Base-by-base conservation (phyloP, 495 filamentous ascomycete genomes). In the Aspergillus biplanus region DNA sequence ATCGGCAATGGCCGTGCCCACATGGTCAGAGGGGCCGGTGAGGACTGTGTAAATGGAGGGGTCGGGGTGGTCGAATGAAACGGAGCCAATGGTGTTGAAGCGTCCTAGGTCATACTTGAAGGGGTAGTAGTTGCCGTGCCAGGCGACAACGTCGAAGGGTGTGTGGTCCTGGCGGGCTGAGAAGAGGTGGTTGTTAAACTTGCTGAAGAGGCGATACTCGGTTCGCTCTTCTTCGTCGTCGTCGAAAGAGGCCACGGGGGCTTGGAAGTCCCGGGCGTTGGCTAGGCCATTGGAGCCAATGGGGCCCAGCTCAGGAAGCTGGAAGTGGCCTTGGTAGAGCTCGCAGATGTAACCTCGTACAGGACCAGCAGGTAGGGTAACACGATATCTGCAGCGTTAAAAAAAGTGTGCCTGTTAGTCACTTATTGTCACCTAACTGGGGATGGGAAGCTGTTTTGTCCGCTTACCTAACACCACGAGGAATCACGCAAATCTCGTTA, bases 231-330 rank as follows among this genome's bases (percentile, higher is more conserved):
- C 74, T 18, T 78, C 75, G 71, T 93, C 21, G 21, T 27, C 21
- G 21, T 27, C 21, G 2, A 27, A 97, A 52, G 78, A 71, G 13
- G 93, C 93, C 8, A 92, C 79, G 8, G 93, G 93, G 4, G 86
- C 86, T 75, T 96, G 91, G 78, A 97, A 97, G 71, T 97, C 93
- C 13, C 93, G 87, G 1, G 87, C 84, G 69, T 97, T 97, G 65
- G 93, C 93, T 5, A 97, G 87, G 47, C 92, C 83, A 69, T 93
- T 93, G 52, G 87, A 90, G 6, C 93, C 93, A 67, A 97, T 96
- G 39, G 93, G 92, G 3, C 93, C 93, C 4, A 97, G 82, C 68
- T 96, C 92, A 1, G 93, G 93, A 7, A 97, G 89, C 56, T 85
- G 72, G 73, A 91, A 97, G 76, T 95, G 92, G 27, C 88, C 89